These are phyloP conservation scores for Aspergillus pseudotamarii DNA, from an alignment of 2,329 filamentous ascomycete species.

Conservation along the genomic window DNA sequence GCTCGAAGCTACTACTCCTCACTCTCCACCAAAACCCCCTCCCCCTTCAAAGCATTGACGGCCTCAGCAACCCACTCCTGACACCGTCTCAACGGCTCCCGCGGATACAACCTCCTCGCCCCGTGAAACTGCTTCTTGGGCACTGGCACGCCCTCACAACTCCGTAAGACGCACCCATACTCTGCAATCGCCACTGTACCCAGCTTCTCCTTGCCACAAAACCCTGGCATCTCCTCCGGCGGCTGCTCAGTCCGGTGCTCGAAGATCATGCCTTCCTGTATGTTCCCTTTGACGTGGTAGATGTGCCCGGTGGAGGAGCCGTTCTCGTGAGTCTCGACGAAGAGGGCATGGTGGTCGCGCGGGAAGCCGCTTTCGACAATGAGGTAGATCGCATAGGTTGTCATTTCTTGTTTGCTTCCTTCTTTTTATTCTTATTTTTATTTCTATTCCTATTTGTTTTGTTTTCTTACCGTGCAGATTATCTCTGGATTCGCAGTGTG, in stretches of 20 bases:
- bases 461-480: too few species aligned
- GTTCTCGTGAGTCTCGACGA: constrained; percentile 26
- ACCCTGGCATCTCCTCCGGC: constrained; percentile 16
- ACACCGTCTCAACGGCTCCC: constrained; percentile 28
- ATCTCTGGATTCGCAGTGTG: too few species aligned
- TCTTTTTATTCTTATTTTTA: too few species aligned
- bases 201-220: background rate
- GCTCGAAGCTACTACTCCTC: background rate
- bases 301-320: constrained; percentile 20
- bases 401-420: too few species aligned
- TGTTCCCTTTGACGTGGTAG: constrained; percentile 35
- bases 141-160: constrained; percentile 24
- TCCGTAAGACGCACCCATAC: constrained; percentile 20
- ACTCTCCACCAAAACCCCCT: background rate
- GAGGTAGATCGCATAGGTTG: constrained; percentile 13
- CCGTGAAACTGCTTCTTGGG: constrained; percentile 37
- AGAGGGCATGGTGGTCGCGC: constrained; percentile 32
- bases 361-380: constrained; percentile 22
- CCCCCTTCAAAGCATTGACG: constrained; percentile 13
- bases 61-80: constrained; percentile 36
- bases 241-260: constrained; percentile 19
- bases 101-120: constrained; percentile 26
- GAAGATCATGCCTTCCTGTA: constrained; percentile 34
- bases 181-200: constrained; percentile 5
- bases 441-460: too few species aligned